Base-by-base conservation (phyloP, 176 grass and related monocot species). In the Oryza glaberrima region DNA sequence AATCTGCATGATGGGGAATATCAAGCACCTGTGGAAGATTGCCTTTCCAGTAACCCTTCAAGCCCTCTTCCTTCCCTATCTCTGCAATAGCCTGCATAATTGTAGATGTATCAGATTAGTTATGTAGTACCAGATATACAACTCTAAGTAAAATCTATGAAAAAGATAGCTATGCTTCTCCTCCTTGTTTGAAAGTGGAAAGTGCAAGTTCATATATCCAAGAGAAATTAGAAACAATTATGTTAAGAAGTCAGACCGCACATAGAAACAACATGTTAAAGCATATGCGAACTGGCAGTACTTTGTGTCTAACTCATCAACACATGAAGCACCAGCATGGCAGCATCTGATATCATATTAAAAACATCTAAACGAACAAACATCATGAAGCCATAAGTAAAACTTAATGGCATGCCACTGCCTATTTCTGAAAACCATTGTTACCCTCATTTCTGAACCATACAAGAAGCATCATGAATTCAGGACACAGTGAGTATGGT, bases 21-120 rank as follows among this genome's bases (percentile, higher is more conserved):
- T 67, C 20, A 80, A 66, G 56, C 19, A 96, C 96, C 91, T 99
- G 96, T 40, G 93, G 96, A 87, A 99, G 84, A 92, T 99, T 99
- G 35, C 96, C 91, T 67, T 99, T 99, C 96, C 96, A 99, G 72
- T 99, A 99, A 77, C 93, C 96, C 74, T 84, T 94, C 11, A 98
- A 75, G 43, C 96, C 96, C 5, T 98, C 96, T 54, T 92, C 67
- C 83, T 96, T 95, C 65, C 96, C 93, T 67, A 99, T 91, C 44
- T 72, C 86, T 84, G 88, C 52, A 69, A 96, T 91, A 75, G 96
- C 96, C 94, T 97, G 65, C 70, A 71, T 44, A 60, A 83, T 81
- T 72, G 35, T 16, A 80, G 64, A 38, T 75, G 4, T 32, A 83
- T 23, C 20, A 80, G 10, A 79, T 74, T 11, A 64, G 44, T 64